phyloP scores from a whole-genome alignment of 208 protist species.

The Acanthamoeba divionensis region DNA sequence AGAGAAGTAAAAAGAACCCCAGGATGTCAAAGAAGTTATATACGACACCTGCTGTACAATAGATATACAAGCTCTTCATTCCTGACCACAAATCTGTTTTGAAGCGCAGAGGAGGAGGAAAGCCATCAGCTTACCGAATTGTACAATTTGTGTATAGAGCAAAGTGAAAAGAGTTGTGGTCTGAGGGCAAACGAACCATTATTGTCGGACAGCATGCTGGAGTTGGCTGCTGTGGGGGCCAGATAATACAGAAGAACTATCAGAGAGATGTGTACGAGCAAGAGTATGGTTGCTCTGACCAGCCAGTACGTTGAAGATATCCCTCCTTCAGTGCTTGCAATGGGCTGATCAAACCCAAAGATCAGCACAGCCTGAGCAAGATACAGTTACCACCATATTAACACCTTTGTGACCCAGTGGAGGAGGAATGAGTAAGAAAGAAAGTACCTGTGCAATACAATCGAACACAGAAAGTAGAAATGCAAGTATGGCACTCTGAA shows the following conservation, averaged over 20 bases:
- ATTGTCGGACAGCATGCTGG: background rate
- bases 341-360: slow-evolving; percentile 5
- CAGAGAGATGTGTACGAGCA: background rate
- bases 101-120: background rate
- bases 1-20: background rate
- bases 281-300: background rate
- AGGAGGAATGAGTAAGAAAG: background rate
- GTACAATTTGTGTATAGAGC: background rate
- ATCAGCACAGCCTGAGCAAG: background rate
- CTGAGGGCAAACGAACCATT: background rate
- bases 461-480: background rate
- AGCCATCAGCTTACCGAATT: no score
- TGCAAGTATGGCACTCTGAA: background rate
- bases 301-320: background rate
- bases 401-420: background rate
- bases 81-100: background rate
- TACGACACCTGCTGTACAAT: background rate
- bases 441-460: background rate
- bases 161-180: background rate
- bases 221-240: background rate
- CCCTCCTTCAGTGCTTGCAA: background rate
- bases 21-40: background rate
- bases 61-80: background rate
- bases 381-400: background rate
- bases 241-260: background rate